Conservation (phyloP, 495 filamentous ascomycete genomes). For the Xylaria palmicola region DNA sequence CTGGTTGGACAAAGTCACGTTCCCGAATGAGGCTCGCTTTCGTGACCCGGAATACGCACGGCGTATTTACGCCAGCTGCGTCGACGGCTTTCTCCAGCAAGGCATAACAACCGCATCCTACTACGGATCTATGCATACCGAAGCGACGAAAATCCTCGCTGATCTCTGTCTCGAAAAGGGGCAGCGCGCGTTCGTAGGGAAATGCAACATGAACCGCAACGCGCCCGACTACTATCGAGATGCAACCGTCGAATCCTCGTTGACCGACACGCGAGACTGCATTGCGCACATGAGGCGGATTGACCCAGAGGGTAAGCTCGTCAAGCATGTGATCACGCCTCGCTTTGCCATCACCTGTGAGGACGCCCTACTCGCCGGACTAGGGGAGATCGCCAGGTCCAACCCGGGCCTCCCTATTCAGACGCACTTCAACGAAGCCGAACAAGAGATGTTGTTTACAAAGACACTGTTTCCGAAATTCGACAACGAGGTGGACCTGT, state of each 20-base stretch:
- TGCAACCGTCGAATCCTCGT: conserved; percentile 42
- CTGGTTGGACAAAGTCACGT: conserved; percentile 61
- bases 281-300: conserved; percentile 47
- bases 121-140: conserved; percentile 59
- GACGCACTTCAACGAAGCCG: conserved; percentile 64
- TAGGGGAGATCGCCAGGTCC: conserved; percentile 50
- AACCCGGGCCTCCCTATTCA: conserved; percentile 59
- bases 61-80: conserved; percentile 51
- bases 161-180: conserved; percentile 55
- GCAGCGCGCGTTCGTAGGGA: conserved; percentile 65
- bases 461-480: conserved; percentile 53
- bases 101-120: conserved; percentile 67
- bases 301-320: conserved; percentile 42
- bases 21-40: conserved; percentile 62
- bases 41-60: conserved; percentile 52
- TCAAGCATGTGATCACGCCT: conserved; percentile 62
- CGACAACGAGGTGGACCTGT: conserved; percentile 54
- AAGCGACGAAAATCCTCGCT: conserved; percentile 59
- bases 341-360: conserved; percentile 64
- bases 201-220: conserved; percentile 64
- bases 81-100: conserved; percentile 58
- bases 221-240: conserved; percentile 62
- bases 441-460: conserved; percentile 55
- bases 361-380: conserved; percentile 46
- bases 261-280: conserved; percentile 53